phyloP scores from a whole-genome alignment of 306 rosid genomes.

The Quillaja saponaria region DNA sequence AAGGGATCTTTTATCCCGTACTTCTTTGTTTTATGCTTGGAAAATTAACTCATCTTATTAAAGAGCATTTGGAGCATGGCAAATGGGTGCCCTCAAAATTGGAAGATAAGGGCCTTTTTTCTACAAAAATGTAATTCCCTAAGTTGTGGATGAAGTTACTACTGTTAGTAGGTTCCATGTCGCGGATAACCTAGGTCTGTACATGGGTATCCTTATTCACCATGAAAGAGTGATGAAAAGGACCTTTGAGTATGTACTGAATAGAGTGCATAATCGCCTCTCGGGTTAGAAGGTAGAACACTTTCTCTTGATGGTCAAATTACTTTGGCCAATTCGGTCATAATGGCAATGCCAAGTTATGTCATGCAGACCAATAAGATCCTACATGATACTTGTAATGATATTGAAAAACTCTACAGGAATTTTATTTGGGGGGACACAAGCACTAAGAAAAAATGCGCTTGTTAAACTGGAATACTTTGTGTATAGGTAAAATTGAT shows the following conservation, averaged over 20 bases:
- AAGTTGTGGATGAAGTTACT: too few relatives aligned
- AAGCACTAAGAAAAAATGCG: too few relatives aligned
- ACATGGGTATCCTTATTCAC: too few relatives aligned
- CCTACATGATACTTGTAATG: background rate
- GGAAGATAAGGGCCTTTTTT: too few relatives aligned
- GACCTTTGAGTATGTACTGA: too few relatives aligned
- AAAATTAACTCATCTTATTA: background rate
- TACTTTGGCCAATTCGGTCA: background rate
- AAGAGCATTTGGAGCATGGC: background rate
- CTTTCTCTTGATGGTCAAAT: background rate
- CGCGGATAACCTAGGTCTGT: too few relatives aligned
- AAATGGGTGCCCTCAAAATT: too few relatives aligned
- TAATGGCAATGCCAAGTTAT: background rate
- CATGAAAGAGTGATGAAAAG: too few relatives aligned
- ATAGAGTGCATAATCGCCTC: background rate
- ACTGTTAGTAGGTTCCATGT: too few relatives aligned
- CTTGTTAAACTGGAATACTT: background rate
- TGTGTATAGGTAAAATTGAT: too few relatives aligned
- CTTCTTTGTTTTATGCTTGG: background rate
- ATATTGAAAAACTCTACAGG: background rate
- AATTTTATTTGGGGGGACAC: background rate
- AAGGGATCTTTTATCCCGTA: too few relatives aligned
- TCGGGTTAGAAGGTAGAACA: background rate
- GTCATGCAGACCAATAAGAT: background rate
- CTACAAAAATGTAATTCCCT: too few relatives aligned